phyloP scores from a whole-genome alignment of 2,329 filamentous ascomycete genomes.

The Eutypella sp. region DNA sequence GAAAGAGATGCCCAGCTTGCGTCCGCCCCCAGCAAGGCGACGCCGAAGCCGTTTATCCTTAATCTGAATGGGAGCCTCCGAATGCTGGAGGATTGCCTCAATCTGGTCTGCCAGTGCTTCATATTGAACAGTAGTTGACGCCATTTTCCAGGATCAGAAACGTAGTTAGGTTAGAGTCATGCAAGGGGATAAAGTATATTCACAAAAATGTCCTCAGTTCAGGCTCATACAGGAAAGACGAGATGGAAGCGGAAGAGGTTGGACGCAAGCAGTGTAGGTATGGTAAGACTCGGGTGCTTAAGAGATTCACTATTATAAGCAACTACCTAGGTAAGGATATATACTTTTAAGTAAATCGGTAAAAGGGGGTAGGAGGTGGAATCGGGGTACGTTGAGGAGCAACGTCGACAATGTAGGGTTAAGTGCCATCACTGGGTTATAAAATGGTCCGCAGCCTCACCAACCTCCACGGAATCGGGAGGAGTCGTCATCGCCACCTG shows the following conservation, averaged over 20 bases:
- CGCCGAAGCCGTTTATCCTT: constrained; percentile 4
- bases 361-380: background rate
- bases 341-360: background rate
- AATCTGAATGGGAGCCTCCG: background rate
- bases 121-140: constrained; percentile 2
- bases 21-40: constrained; percentile 4
- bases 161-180: background rate
- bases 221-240: background rate
- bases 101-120: constrained; percentile 5
- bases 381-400: background rate
- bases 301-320: background rate
- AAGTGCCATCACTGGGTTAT: no score
- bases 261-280: background rate
- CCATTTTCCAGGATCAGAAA: background rate
- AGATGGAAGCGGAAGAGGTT: background rate
- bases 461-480: no score
- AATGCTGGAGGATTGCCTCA: constrained; percentile 1
- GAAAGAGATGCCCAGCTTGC: constrained; percentile 3
- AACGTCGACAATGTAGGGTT: no score
- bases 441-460: no score
- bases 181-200: background rate
- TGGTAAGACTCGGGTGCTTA: background rate
- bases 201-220: background rate
- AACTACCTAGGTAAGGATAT: background rate
- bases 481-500: no score